These are phyloP conservation scores for Eugenia klotzschiana DNA, from an alignment of 441 rosid species.

Conservation along the genomic window DNA sequence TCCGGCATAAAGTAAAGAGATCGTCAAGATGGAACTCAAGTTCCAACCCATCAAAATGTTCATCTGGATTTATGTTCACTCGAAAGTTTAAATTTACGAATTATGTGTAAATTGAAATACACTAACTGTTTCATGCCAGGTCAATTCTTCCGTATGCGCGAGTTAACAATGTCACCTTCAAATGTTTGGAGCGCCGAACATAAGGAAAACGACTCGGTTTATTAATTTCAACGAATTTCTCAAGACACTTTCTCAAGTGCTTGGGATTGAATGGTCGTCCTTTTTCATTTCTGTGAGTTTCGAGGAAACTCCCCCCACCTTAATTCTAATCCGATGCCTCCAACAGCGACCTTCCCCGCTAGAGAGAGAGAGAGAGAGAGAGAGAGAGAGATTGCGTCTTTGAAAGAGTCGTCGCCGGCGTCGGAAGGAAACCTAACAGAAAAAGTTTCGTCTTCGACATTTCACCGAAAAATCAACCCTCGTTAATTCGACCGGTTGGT, in stretches of 20 bases:
- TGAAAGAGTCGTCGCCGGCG: not conserved
- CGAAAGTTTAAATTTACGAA: too few species aligned
- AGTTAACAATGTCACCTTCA: not conserved
- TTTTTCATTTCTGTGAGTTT: not conserved
- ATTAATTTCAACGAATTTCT: not conserved
- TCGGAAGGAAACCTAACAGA: not conserved
- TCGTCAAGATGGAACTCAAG: not conserved
- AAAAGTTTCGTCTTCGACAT: too few species aligned
- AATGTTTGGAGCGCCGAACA: not conserved
- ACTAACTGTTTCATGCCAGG: too few species aligned
- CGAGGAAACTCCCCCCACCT: not conserved
- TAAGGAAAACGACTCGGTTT: not conserved
- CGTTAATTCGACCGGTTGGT: not conserved
- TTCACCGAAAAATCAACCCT: not conserved
- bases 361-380: not conserved
- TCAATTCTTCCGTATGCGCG: too few species aligned
- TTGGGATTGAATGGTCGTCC: not conserved
- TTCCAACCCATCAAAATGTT: too few species aligned
- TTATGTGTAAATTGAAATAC: too few species aligned
- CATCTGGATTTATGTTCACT: accelerated
- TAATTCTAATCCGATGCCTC: too few species aligned
- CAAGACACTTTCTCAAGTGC: not conserved
- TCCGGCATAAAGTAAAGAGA: not conserved
- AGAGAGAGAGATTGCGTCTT: not conserved
- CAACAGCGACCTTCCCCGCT: not conserved